Evolutionary conservation across 306 rosid species (phyloP), one percentile per base, ranked within the genome.

Genomic region (Senna tora): DNA sequence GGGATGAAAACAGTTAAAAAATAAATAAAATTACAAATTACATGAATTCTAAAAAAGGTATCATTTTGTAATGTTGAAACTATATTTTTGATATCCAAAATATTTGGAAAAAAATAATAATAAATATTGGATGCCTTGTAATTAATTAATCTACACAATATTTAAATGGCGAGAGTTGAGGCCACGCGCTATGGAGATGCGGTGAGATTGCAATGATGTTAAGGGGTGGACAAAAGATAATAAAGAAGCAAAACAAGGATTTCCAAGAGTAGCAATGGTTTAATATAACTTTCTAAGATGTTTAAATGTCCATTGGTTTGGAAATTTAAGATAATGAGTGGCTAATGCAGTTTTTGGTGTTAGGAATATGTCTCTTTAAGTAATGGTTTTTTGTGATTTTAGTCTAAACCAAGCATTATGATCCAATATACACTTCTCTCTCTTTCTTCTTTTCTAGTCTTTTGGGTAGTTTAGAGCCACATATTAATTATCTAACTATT

Each of bases 341-440:
- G 75, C 57, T 79, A 46, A 79, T 66, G 67, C 79, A 45, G 7
- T 57, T 22, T 50, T 75, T 68, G 45, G 71, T 65, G 81, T 84
- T 87, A 80, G 88, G 89, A 77, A 75, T 0, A 34, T 6, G 84
- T 82, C 86, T 32, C 38, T 73, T 50, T 69, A 67, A 52, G 20
- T 28, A 34, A 20, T 43, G 42, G 22, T 53, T 69, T 4, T 39
- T 9, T 41, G 71, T 69, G 47, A 3, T 59, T 75, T 67, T 73
- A 64, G 80, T 62, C 75, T 77, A 75, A 67, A 69, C 74, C 77
- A 71, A 62, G 46, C 21, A 59, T 77, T 69, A 51, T 67, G 65
- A 75, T 56, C n/a, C 34, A 21, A 8, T 53, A 11, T 12, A 20
- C 13, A 17, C 12, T 38, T 22, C 50, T 57, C 78, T 21, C 43